These are phyloP conservation scores for Leccinum disarticulatum DNA, from an alignment of 768 basidiomycete species.

Conservation along the genomic window DNA sequence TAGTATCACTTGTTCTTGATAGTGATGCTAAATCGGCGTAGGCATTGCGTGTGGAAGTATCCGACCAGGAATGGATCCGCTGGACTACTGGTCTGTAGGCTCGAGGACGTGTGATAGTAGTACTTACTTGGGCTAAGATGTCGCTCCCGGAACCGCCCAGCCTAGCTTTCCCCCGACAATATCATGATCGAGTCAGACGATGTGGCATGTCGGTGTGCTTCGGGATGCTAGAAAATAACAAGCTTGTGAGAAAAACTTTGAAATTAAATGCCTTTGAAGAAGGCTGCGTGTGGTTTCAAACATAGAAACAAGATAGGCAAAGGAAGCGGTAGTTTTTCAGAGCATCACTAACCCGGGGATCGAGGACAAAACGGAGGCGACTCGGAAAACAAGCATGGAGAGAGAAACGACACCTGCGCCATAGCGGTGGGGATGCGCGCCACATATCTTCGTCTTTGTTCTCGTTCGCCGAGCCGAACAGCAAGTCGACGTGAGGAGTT, in stretches of 20 bases:
- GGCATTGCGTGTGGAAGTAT: not conserved
- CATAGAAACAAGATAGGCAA: not conserved
- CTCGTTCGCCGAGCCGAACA: not conserved
- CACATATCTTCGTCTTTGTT: not conserved
- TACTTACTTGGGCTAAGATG: no score
- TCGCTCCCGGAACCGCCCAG: not conserved
- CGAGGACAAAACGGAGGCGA: not conserved
- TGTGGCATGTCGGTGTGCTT: not conserved
- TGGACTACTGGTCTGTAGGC: not conserved
- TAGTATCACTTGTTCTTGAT: not conserved
- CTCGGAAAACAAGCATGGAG: not conserved
- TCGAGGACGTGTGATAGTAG: not conserved
- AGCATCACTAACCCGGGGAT: not conserved
- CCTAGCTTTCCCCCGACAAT: not conserved
- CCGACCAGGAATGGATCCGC: not conserved
- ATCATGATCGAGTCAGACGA: not conserved
- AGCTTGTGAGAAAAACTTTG: not conserved
- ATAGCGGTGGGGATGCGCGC: not conserved
- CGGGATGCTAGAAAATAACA: not conserved
- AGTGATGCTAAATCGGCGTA: not conserved
- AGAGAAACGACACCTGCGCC: not conserved
- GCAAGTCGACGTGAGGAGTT: not conserved
- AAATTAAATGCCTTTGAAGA: not conserved
- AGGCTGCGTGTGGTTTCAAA: not conserved
- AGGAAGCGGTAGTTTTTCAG: not conserved